These are phyloP conservation scores for Hypomontagnella submonticulosa DNA, from an alignment of 495 filamentous ascomycete genomes.

Conservation along the genomic window DNA sequence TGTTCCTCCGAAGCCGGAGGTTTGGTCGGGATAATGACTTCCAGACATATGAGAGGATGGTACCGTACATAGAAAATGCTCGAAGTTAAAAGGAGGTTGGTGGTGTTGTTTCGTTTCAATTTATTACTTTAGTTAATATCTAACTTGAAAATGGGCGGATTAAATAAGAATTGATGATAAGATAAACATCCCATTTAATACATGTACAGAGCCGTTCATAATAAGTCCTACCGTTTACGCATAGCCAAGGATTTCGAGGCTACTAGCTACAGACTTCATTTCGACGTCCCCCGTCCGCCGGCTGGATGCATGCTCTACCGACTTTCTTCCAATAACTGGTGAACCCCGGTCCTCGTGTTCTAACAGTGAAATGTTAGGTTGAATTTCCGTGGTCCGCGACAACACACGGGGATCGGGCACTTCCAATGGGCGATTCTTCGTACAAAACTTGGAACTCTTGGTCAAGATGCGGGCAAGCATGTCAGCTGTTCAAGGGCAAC, in stretches of 20 bases:
- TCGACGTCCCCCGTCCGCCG: constrained; percentile 17
- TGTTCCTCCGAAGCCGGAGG: no score
- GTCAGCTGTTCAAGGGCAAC: constrained; percentile 9
- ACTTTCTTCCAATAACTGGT: constrained; percentile 20
- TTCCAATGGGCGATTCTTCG: no score
- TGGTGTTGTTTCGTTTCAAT: no score
- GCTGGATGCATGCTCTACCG: constrained; percentile 16
- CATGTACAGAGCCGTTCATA: constrained; percentile 7
- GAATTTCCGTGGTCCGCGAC: constrained; percentile 1
- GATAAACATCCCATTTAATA: no score
- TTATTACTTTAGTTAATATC: no score
- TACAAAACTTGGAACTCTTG: not conserved
- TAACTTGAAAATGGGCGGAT: no score
- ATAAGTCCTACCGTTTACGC: constrained; percentile 30
- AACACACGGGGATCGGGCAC: constrained; percentile 20
- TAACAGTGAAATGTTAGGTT: constrained; percentile 1
- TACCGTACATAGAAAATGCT: no score
- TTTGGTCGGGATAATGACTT: no score
- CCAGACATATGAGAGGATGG: no score
- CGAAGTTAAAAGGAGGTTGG: no score
- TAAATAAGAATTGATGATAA: no score
- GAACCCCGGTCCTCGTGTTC: constrained; percentile 22
- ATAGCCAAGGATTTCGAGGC: not conserved
- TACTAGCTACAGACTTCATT: constrained; percentile 14
- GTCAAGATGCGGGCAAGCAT: not conserved